Evolutionary conservation across 495 filamentous ascomycete genomes (phyloP), one percentile per base, ranked within the genome.

Genomic region (Xylaria longipes): DNA sequence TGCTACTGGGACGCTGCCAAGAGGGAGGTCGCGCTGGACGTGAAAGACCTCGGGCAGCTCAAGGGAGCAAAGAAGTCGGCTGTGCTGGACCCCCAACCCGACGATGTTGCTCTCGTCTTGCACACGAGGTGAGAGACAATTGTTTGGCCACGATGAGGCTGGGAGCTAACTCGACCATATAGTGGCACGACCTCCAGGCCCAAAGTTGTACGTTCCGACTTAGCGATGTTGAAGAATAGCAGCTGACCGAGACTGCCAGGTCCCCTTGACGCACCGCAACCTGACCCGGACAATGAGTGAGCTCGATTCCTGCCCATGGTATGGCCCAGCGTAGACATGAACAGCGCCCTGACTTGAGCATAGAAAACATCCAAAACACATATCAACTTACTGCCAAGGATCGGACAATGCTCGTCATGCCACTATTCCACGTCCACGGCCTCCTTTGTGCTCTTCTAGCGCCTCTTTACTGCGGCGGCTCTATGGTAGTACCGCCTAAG

Each of bases 371-470:
- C 75, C 84, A 90, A 73, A 80, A 83, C 17, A 96, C 93, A 3
- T 95, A 95, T 80, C 77, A 88, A 63, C 86, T 96, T 65, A 88
- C 88, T 3, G 78, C 87, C 31, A 65, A 82, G 37, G 93, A 95
- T 80, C 87, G 92, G 41, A 95, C 93, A 45, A 89, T 93, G 81
- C 86, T 97, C n/a, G 93, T 97, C 58, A 97, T 95, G 93, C 93
- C 93, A 11, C 86, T 97, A 4, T 95, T 95, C 86, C 93, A 97
- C 80, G 93, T 97, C 68, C 93, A 95, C 78, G 93, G 93, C 31
- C 86, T 97, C 3, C 85, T 95, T 5, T 94, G 93, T 46, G 92
- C 89, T 31, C 90, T 95, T 73, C 84, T 97, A 9, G 91, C 92
- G 8, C 91, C 93, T 5, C 86, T 97, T 1, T 83, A 82, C 68